A percentile compares a stretch with the other conserved stretches of the same genome.
Evolutionary conservation across 768 basidiomycete species (phyloP).

Genomic region (Phanerochaete carnosa): DNA sequence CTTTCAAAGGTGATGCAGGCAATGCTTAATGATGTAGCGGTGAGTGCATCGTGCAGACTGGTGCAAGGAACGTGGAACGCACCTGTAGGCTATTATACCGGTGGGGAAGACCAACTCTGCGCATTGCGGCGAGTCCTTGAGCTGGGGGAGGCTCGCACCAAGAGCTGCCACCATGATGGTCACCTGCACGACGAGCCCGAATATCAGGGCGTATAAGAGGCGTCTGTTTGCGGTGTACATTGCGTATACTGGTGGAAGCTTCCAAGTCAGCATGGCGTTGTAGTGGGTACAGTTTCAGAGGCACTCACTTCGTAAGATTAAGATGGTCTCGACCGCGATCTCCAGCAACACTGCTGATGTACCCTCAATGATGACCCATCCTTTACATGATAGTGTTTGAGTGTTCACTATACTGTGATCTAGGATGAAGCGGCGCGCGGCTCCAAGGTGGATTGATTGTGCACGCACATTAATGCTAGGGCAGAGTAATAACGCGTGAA

Average conservation of each 20-base stretch:
- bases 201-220: conserved; percentile 3
- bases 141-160: conserved; percentile 8
- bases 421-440: neutral
- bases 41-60: neutral
- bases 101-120: conserved; percentile 4
- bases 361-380: conserved; percentile 14
- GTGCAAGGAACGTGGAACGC: neutral
- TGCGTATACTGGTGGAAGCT: conserved; percentile 10
- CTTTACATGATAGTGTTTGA: conserved; percentile 6
- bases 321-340: conserved; percentile 9
- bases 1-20: conserved; percentile 14
- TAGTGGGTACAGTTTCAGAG: neutral
- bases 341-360: conserved; percentile 12
- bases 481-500: conserved; percentile 15
- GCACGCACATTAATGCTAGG: conserved; percentile 12
- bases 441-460: neutral
- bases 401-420: conserved; percentile 8
- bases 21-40: neutral
- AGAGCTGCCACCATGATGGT: conserved; percentile 9
- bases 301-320: conserved; percentile 13
- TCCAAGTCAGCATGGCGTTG: neutral
- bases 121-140: conserved; percentile 10
- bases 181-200: conserved; percentile 1
- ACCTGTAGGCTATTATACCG: conserved; percentile 11
- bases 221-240: conserved; percentile 13